These are phyloP conservation scores for Drechslerella coelobrocha DNA, from an alignment of 2,329 filamentous ascomycete genomes.

Conservation along the genomic window DNA sequence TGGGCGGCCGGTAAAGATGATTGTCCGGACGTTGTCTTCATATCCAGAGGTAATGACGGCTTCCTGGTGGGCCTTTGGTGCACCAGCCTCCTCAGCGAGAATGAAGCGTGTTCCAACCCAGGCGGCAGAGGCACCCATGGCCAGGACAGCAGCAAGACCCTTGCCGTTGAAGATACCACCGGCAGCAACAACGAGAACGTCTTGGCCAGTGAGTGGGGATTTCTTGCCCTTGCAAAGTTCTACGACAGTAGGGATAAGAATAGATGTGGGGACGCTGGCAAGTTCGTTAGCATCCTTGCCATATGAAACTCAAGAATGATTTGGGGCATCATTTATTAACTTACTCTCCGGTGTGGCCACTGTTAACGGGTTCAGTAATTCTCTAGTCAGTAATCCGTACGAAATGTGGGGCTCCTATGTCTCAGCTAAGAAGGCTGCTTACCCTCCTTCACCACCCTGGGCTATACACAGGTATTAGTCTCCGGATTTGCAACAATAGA, in stretches of 20 bases:
- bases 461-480: slow-evolving; percentile 60
- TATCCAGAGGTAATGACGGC: slow-evolving; percentile 88
- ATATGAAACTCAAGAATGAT: not conserved
- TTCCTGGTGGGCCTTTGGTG: slow-evolving; percentile 91
- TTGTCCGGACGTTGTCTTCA: slow-evolving; percentile 94
- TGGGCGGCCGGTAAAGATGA: slow-evolving; percentile 98
- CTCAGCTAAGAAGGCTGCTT: slow-evolving; percentile 15
- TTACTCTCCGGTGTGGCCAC: slow-evolving; percentile 83
- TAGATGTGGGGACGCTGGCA: slow-evolving; percentile 74
- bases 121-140: slow-evolving; percentile 89
- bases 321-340: not conserved
- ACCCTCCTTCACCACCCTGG: slow-evolving; percentile 92
- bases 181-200: slow-evolving; percentile 90
- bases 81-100: slow-evolving; percentile 90
- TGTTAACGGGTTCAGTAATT: slow-evolving; percentile 3
- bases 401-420: not conserved
- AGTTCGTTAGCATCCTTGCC: not conserved
- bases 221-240: slow-evolving; percentile 79
- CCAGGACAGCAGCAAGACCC: slow-evolving; percentile 84
- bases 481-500: not conserved
- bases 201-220: slow-evolving; percentile 82
- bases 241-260: slow-evolving; percentile 92
- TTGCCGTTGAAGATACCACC: slow-evolving; percentile 94
- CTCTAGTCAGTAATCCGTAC: slow-evolving; percentile 7
- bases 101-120: slow-evolving; percentile 98